Percentiles rank a stretch among this genome's conserved stretches.
Evolutionary conservation across 176 grass and related monocot genomes (phyloP).

Genomic region (Carex pumila): DNA sequence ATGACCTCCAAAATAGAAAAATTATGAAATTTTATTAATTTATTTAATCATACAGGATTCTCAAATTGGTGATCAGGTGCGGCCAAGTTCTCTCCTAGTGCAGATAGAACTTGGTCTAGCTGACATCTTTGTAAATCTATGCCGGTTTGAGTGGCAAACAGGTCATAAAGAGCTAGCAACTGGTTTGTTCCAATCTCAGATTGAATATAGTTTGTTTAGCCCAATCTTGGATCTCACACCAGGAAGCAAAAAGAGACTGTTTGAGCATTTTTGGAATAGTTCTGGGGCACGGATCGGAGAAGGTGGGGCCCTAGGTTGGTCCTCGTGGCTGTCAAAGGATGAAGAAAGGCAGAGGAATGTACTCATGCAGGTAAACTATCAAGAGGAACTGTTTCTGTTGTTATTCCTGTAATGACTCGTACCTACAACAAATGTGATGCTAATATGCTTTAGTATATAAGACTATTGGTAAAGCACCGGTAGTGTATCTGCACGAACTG

Average conservation of each 20-base stretch:
- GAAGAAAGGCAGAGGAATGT: conserved; percentile 42
- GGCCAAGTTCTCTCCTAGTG: conserved; percentile 42
- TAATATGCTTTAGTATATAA: not conserved
- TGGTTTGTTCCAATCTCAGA: conserved; percentile 85
- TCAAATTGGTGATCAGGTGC: conserved; percentile 31
- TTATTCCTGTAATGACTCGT: not conserved
- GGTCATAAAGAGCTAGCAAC: conserved; percentile 89
- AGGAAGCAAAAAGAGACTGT: conserved; percentile 82
- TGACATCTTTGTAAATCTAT: conserved; percentile 87
- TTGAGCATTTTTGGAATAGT: conserved; percentile 98
- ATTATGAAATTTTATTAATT: not conserved
- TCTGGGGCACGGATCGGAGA: conserved; percentile 68
- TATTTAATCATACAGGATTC: conserved; percentile 44
- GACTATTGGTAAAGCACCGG: not conserved
- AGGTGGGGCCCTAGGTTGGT: conserved; percentile 84
- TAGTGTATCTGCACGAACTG: not conserved
- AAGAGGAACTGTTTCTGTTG: not conserved
- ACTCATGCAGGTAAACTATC: not conserved
- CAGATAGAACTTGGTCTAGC: conserved; percentile 77
- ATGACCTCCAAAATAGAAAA: no score
- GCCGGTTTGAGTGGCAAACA: conserved; percentile 89
- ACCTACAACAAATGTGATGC: not conserved
- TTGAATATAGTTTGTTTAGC: conserved; percentile 78
- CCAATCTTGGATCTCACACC: conserved; percentile 60
- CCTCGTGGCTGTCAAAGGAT: conserved; percentile 84